Base-by-base conservation (phyloP, 441 rosid genomes). In the Pelargonium fulgidum region DNA sequence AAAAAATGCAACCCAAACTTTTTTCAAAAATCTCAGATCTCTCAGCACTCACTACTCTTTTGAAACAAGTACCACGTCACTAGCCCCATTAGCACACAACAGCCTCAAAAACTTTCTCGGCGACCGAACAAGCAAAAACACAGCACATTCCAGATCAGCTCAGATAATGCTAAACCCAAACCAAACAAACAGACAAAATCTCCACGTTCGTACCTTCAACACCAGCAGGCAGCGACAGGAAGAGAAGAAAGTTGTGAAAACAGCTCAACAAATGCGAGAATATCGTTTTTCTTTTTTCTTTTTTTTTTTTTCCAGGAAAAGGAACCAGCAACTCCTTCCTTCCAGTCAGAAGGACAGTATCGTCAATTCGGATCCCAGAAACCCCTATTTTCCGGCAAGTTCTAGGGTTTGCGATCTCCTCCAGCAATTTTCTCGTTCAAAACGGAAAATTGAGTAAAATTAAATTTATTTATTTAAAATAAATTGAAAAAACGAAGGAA, bases 121-220 rank as follows among this genome's bases (percentile, higher is more conserved):
- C 13, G 68, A 73, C 68, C 67, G 73, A 77, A 66, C 70, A 69
- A 77, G 61, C 68, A 69, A 45, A 70, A 12, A 48, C 54, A 11
- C 54, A 48, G n/a, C 14, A 48, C 54, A 12, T 48, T 48, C 54
- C 14, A 48, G 54, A 48, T 48, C 54, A 48, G 54, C 54, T 48
- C 14, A 48, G 54, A 48, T 3, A 48, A 48, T 48, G 19, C 16
- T 14, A 47, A 41, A 1, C 14, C 14, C 19, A 45, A 11, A 5
- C 54, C 1, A 54, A 36, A 48, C 19, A 20, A 67, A n/a, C 12
- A 48, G 16, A 33, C 14, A 14, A 65, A 42, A 65, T 16, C 52
- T 10, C 54, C 62, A 17, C 3, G 54, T 10, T 12, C 54, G 54
- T 48, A 58, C 22, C 62, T 20, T 17, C 62, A 6, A 58, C 26